Conservation (phyloP, 192 early-diverging fungal genomes). For the Phycomyces nitens region DNA sequence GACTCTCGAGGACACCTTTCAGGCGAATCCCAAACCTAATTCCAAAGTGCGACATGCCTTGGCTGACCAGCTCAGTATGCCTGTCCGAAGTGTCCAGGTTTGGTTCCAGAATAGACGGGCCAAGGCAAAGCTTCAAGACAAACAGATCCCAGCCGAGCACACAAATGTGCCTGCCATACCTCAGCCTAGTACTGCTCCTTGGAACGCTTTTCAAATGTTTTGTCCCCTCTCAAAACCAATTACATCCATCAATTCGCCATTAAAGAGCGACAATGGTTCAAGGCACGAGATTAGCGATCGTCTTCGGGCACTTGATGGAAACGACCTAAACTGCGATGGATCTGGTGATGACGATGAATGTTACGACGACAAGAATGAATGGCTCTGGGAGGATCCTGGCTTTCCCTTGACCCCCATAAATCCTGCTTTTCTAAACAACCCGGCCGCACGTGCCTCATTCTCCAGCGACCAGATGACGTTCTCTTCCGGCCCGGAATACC, state of each 20-base stretch:
- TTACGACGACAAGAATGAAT: background rate
- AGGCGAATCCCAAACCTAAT: constrained; percentile 59
- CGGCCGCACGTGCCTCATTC: background rate
- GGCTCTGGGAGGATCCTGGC: background rate
- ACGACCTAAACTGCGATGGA: background rate
- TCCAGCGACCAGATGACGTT: no score
- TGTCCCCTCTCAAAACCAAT: background rate
- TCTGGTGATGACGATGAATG: background rate
- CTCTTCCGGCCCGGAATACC: no score
- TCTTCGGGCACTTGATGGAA: no score
- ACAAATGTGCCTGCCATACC: background rate
- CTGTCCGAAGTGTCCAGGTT: constrained; percentile 70
- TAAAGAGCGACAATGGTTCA: background rate
- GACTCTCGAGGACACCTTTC: constrained; percentile 66
- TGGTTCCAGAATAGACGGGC: constrained; percentile 91
- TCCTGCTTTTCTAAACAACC: background rate
- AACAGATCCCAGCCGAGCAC: background rate
- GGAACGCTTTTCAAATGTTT: background rate
- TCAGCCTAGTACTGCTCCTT: background rate
- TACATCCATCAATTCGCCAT: constrained; percentile 1
- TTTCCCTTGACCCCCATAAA: background rate
- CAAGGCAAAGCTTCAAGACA: constrained; percentile 65
- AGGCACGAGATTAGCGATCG: no score
- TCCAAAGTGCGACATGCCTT: constrained; percentile 56
- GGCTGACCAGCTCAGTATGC: constrained; percentile 64